These are phyloP conservation scores for Eimeria maxima DNA, from an alignment of 169 alveolate species.

Conservation along the genomic window DNA sequence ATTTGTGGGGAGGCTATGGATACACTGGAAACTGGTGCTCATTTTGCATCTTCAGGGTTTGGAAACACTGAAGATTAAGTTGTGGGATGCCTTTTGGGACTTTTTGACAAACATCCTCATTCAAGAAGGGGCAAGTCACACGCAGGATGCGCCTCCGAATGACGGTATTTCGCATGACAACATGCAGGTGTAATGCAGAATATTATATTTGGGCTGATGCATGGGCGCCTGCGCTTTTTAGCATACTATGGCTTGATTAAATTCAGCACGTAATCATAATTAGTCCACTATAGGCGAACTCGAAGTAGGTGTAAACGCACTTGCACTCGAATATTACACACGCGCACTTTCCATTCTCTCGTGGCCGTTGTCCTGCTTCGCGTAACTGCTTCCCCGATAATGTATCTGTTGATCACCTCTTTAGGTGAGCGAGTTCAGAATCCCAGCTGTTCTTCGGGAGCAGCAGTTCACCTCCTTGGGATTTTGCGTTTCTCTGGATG, in stretches of 20 bases:
- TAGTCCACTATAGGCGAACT: background rate
- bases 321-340: background rate
- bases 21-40: background rate
- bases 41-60: conserved; percentile 28
- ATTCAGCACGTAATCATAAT: background rate
- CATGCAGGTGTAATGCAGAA: background rate
- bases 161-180: background rate
- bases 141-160: conserved; percentile 18
- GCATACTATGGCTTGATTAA: background rate
- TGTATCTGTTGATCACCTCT: background rate
- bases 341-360: background rate
- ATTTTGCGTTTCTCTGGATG: conserved; percentile 80
- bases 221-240: background rate
- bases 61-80: conserved; percentile 54
- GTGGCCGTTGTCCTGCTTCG: background rate
- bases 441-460: conserved; percentile 76
- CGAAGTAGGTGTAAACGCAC: background rate
- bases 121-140: conserved; percentile 69
- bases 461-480: conserved; percentile 77
- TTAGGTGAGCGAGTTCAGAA: conserved; percentile 81
- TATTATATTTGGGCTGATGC: background rate
- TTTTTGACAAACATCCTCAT: conserved; percentile 58
- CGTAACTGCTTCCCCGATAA: background rate
- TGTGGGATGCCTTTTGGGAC: conserved; percentile 82
- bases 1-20: background rate